Conservation (phyloP, 169 alveolate species). For the Plasmodium billcollinsi region DNA sequence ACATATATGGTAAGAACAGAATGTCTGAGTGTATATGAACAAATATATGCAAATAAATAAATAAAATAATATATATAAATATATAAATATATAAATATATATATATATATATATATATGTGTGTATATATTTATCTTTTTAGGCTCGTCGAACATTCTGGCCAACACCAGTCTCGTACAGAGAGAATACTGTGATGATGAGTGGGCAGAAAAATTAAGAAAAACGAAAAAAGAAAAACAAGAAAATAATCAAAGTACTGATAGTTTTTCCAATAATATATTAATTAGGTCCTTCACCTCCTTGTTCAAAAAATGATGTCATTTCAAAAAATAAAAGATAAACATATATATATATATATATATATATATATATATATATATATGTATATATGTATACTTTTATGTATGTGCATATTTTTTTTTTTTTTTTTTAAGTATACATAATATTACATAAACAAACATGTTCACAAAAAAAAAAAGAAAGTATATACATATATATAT, state of each 20-base stretch:
- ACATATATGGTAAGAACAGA: constrained; percentile 49
- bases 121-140: neutral
- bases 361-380: neutral
- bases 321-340: constrained; percentile 16
- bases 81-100: neutral
- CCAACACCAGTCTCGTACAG: constrained; percentile 36
- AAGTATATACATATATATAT: neutral
- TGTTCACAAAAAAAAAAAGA: neutral
- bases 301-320: constrained; percentile 31
- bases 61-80: neutral
- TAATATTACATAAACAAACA: neutral
- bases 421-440: neutral
- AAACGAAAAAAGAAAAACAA: constrained; percentile 37
- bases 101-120: no score
- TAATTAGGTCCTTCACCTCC: constrained; percentile 47
- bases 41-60: neutral
- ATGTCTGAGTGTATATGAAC: neutral
- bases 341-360: neutral
- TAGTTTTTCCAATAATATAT: neutral
- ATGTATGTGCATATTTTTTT: neutral
- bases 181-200: constrained; percentile 65
- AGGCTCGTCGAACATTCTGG: constrained; percentile 44
- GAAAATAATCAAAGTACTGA: neutral
- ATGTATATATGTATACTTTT: neutral
- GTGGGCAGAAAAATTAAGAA: constrained; percentile 56